Evolutionary conservation across 2,329 filamentous ascomycete genomes (phyloP).

Genomic region (Neocucurbitaria cava): DNA sequence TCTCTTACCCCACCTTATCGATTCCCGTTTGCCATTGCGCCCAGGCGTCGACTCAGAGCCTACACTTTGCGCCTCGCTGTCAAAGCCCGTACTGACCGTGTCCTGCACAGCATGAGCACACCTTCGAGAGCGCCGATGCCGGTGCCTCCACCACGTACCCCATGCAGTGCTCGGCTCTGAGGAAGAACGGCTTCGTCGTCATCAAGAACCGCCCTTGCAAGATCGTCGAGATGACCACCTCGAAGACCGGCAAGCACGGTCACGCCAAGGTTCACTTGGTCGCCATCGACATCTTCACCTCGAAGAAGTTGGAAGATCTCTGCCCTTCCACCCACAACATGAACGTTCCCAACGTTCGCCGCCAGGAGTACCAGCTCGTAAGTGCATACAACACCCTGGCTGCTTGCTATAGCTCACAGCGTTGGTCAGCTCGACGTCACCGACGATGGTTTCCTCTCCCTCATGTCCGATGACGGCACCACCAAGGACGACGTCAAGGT

Average conservation of each 20-base stretch:
- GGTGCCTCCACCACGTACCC: slow-evolving; percentile 94
- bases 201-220: slow-evolving; percentile 99
- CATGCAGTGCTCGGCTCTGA: slow-evolving; percentile 99
- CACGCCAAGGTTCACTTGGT: slow-evolving; percentile 99
- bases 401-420: slow-evolving; percentile 24
- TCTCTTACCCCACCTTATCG: slow-evolving; percentile 48
- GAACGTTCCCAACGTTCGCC: slow-evolving; percentile 94
- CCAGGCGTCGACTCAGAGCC: slow-evolving; percentile 22
- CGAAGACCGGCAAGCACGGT: slow-evolving; percentile 99
- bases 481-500: slow-evolving; percentile 96
- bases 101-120: slow-evolving; percentile 61
- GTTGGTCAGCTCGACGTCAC: slow-evolving; percentile 79
- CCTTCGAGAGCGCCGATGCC: slow-evolving; percentile 94
- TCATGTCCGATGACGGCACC: slow-evolving; percentile 85
- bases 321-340: slow-evolving; percentile 97
- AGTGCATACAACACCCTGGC: slow-evolving; percentile 54
- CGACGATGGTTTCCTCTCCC: slow-evolving; percentile 92
- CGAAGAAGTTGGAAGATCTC: slow-evolving; percentile 99
- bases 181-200: slow-evolving; percentile 98
- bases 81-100: slow-evolving; percentile 23
- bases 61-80: slow-evolving; percentile 3
- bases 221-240: slow-evolving; percentile 99
- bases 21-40: slow-evolving; percentile 41
- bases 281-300: slow-evolving; percentile 98
- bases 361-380: slow-evolving; percentile 93